A percentile compares a stretch with the other conserved stretches of the same genome.
Conservation (phyloP, 495 filamentous ascomycete genomes). For the Penicillium canescens region DNA sequence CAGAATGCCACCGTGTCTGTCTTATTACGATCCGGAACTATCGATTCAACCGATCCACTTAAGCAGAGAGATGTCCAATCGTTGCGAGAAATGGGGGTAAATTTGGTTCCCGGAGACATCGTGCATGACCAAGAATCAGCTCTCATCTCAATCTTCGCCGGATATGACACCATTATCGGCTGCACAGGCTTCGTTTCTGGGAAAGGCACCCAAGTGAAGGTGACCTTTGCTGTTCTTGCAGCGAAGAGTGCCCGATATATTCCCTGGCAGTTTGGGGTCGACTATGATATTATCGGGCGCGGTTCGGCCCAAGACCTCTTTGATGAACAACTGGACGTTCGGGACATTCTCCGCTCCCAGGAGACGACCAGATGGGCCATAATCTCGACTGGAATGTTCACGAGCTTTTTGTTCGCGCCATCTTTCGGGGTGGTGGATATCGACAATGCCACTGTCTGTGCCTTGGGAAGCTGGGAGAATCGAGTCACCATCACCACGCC, state of each 20-base stretch:
- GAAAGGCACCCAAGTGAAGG: conserved; percentile 49
- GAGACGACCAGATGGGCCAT: conserved; percentile 52
- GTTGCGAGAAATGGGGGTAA: conserved; percentile 35
- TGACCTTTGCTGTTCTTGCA: conserved; percentile 49
- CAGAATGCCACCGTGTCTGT: conserved; percentile 38
- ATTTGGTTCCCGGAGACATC: conserved; percentile 50
- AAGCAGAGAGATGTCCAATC: conserved; percentile 25
- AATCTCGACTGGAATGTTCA: conserved; percentile 64
- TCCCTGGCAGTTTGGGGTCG: conserved; percentile 68
- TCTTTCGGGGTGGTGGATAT: conserved; percentile 56
- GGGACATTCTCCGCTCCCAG: conserved; percentile 51
- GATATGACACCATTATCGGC: conserved; percentile 53
- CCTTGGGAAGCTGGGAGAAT: conserved; percentile 57
- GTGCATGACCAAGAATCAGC: conserved; percentile 27
- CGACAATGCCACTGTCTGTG: conserved; percentile 37
- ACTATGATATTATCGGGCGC: conserved; percentile 60
- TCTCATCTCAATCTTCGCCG: conserved; percentile 45
- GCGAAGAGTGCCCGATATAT: conserved; percentile 49
- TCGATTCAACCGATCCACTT: conserved; percentile 29
- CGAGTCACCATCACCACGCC: conserved; percentile 57
- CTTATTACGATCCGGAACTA: conserved; percentile 48
- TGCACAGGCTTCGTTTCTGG: conserved; percentile 55
- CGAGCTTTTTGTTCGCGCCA: conserved; percentile 59
- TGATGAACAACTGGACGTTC: conserved; percentile 60
- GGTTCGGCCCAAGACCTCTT: conserved; percentile 58